Percentiles rank a stretch among this genome's conserved stretches.
phyloP scores from a whole-genome alignment of 192 early-diverging fungal species.

The Chytriomyces confervae region DNA sequence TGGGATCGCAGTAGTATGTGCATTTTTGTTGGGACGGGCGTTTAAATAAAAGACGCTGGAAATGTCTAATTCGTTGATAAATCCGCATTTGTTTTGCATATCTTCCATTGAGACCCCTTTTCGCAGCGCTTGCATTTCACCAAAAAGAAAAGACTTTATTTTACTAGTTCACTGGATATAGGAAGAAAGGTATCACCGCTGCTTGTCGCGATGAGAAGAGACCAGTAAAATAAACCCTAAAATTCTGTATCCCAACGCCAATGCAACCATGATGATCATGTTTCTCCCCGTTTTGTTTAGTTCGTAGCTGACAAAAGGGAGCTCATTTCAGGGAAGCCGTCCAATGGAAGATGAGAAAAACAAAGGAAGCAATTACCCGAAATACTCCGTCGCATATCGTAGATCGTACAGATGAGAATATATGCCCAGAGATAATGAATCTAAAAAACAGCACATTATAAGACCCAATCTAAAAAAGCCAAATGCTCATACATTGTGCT shows the following conservation, averaged over 20 bases:
- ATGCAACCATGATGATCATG: conserved; percentile 39
- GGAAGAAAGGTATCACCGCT: conserved; percentile 34
- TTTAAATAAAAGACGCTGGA: conserved; percentile 32
- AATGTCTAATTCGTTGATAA: neutral
- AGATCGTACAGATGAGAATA: neutral
- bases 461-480: neutral
- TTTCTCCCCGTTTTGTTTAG: conserved; percentile 34
- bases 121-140: neutral
- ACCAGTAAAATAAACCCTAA: conserved; percentile 49
- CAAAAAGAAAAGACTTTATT: neutral
- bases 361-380: neutral
- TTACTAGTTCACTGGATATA: neutral
- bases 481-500: conserved; percentile 24
- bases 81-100: too few species aligned
- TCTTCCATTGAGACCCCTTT: too few species aligned
- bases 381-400: neutral
- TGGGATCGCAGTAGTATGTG: conserved; percentile 47
- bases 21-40: conserved; percentile 49
- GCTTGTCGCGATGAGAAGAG: conserved; percentile 44
- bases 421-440: conserved; percentile 32
- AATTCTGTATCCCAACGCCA: conserved; percentile 41
- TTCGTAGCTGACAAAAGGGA: conserved; percentile 8
- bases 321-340: neutral
- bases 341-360: neutral
- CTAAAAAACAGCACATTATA: conserved; percentile 40